Conservation (phyloP, 306 rosid species). For the Inga leiocalycina region DNA sequence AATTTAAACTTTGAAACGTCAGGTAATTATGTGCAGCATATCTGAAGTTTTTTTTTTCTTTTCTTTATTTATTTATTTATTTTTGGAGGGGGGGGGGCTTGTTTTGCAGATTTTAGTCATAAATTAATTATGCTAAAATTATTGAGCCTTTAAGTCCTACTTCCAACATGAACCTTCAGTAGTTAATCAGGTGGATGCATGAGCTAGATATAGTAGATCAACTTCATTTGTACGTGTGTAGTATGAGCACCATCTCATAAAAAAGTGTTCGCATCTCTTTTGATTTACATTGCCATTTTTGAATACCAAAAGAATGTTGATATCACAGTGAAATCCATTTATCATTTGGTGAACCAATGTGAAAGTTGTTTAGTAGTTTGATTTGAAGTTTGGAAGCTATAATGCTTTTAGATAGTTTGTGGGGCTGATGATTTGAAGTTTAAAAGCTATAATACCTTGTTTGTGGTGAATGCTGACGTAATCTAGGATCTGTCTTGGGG, state of each 20-base stretch:
- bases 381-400: conserved; percentile 13
- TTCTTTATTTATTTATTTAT: too few species aligned
- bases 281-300: background rate
- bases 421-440: conserved; percentile 2
- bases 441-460: background rate
- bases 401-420: conserved; percentile 6
- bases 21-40: too few species aligned
- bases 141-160: too few species aligned
- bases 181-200: background rate
- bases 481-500: background rate
- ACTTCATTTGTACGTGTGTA: background rate
- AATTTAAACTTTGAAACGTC: too few species aligned
- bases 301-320: background rate
- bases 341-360: background rate
- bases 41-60: too few species aligned
- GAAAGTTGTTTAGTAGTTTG: conserved; percentile 6
- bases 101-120: too few species aligned
- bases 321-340: background rate
- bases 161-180: background rate
- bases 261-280: background rate
- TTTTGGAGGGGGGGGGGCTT: too few species aligned
- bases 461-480: background rate
- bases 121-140: too few species aligned
- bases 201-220: background rate
- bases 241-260: background rate